Percentiles rank a stretch among this genome's conserved stretches.
phyloP scores from a whole-genome alignment of 2,329 filamentous ascomycete species.

The Onygenales sp. region DNA sequence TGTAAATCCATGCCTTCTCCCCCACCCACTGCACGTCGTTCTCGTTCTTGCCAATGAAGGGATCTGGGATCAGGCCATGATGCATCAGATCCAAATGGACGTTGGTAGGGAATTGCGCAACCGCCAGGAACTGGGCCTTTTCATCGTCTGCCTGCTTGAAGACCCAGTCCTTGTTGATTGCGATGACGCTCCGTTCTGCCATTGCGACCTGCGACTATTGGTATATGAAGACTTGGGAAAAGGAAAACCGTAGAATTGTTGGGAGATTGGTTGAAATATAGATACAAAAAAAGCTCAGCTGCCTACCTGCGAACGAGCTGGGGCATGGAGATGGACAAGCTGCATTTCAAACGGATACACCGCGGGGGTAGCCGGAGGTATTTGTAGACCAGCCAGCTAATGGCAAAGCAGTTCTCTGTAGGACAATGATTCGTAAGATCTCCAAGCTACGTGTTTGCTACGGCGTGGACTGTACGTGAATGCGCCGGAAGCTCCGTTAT shows the following conservation, averaged over 20 bases:
- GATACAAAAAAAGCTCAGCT: too few relatives aligned
- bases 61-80: slow-evolving; percentile 19
- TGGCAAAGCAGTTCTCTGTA: too few relatives aligned
- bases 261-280: too few relatives aligned
- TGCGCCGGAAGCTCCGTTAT: background rate
- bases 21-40: slow-evolving; percentile 23
- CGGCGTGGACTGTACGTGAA: too few relatives aligned
- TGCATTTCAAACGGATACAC: background rate
- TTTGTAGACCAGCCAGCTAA: too few relatives aligned
- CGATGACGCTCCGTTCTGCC: slow-evolving; percentile 8
- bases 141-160: slow-evolving; percentile 18
- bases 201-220: slow-evolving; percentile 9
- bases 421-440: too few relatives aligned
- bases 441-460: too few relatives aligned
- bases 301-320: too few relatives aligned
- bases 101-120: slow-evolving; percentile 21
- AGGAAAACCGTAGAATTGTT: background rate
- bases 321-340: background rate
- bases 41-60: slow-evolving; percentile 21
- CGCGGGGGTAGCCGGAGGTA: too few relatives aligned
- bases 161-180: slow-evolving; percentile 18
- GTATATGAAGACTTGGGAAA: background rate
- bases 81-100: slow-evolving; percentile 24
- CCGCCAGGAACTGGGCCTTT: slow-evolving; percentile 18
- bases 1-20: slow-evolving; percentile 20